phyloP scores from a whole-genome alignment of 805 yeast genomes.

The Metschnikowia gruessii region DNA sequence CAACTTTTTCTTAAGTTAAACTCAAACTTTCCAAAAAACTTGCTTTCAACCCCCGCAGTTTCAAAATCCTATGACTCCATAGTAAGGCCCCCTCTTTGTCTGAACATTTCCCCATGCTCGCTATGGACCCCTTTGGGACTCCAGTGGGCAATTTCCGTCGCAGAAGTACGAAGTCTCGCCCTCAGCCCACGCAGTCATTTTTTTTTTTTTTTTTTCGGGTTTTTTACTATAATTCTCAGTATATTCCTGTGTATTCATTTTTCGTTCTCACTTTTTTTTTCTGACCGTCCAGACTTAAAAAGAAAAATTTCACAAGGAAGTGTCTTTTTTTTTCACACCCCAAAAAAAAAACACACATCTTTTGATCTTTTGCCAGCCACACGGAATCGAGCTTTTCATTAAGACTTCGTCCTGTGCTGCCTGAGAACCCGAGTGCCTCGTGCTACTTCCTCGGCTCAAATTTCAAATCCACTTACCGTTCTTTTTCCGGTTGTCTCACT shows the following conservation, averaged over 20 bases:
- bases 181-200: not conserved
- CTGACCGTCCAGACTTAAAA: slow-evolving; percentile 4
- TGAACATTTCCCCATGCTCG: too few species aligned
- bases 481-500: not conserved
- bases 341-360: slow-evolving; percentile 1
- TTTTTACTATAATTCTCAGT: too few species aligned
- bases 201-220: not conserved
- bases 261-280: slow-evolving; percentile 1
- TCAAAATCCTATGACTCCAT: too few species aligned
- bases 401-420: slow-evolving; percentile 32
- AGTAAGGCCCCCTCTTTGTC: too few species aligned
- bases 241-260: not conserved
- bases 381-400: slow-evolving; percentile 38
- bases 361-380: slow-evolving; percentile 8
- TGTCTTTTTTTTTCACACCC: slow-evolving; percentile 1
- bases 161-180: slow-evolving; percentile 1
- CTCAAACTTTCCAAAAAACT: too few species aligned
- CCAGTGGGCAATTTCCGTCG: not conserved
- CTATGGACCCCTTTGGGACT: too few species aligned
- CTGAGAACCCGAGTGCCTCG: slow-evolving; percentile 9
- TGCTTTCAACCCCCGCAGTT: too few species aligned
- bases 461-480: slow-evolving; percentile 3
- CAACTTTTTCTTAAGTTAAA: too few species aligned
- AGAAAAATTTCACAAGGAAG: slow-evolving; percentile 5
- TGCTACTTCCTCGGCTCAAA: slow-evolving; percentile 8